Conservation (phyloP, 495 filamentous ascomycete genomes). For the Trichocladium uniseriatum region DNA sequence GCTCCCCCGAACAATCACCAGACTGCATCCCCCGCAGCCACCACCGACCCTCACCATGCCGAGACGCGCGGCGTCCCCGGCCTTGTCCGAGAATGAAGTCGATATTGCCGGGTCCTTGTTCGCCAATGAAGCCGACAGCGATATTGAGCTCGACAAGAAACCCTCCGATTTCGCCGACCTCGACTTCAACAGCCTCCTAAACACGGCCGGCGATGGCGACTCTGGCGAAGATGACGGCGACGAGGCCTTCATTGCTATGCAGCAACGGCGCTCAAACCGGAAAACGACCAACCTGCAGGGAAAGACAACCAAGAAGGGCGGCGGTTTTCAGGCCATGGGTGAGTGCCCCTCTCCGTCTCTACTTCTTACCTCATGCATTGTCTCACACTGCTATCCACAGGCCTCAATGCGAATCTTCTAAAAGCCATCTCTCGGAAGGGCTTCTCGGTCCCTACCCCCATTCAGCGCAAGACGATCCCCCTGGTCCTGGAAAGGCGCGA, state of each 20-base stretch:
- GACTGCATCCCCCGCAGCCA: conserved; percentile 1
- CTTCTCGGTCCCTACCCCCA: conserved; percentile 90
- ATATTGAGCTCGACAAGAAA: conserved; percentile 23
- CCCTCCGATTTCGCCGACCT: conserved; percentile 20
- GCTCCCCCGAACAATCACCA: neutral
- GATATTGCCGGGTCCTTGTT: conserved; percentile 82
- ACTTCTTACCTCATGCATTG: neutral
- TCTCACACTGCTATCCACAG: conserved; percentile 27
- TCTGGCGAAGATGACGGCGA: conserved; percentile 30
- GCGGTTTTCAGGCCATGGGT: conserved; percentile 96
- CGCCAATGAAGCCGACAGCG: conserved; percentile 38
- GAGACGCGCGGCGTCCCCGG: conserved; percentile 63
- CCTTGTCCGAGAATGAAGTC: conserved; percentile 79
- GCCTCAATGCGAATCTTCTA: conserved; percentile 67
- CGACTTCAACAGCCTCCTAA: conserved; percentile 36
- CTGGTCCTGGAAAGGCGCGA: conserved; percentile 79
- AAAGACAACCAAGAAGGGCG: conserved; percentile 81
- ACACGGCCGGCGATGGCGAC: conserved; percentile 24
- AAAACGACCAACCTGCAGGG: conserved; percentile 75
- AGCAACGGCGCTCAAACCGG: conserved; percentile 75
- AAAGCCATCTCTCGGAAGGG: conserved; percentile 89
- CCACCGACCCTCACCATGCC: conserved; percentile 16
- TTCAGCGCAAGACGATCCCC: conserved; percentile 93
- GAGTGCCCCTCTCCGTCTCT: neutral
- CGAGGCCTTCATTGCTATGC: conserved; percentile 73